Conservation (phyloP, 805 yeast species). For the Pichia insulana region DNA sequence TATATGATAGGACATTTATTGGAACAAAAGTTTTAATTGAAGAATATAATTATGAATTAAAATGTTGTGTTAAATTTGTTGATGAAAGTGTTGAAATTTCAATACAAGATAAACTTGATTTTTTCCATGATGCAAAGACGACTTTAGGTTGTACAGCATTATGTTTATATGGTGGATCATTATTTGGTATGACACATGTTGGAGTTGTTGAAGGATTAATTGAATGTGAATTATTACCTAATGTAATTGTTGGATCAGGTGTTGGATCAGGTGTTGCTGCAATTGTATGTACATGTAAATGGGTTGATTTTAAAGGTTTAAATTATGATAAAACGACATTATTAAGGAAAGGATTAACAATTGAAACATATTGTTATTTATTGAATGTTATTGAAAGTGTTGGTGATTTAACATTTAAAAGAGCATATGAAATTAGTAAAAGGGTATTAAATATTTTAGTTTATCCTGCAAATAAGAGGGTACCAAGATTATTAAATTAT, state of each 20-base stretch:
- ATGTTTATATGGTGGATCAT: slow-evolving; percentile 87
- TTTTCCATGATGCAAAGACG: slow-evolving; percentile 79
- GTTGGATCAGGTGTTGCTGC: slow-evolving; percentile 93
- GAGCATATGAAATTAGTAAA: slow-evolving; percentile 74
- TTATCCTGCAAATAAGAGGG: slow-evolving; percentile 64
- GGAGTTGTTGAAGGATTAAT: slow-evolving; percentile 87
- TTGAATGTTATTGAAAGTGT: slow-evolving; percentile 69
- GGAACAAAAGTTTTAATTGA: slow-evolving; percentile 90
- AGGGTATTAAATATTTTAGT: slow-evolving; percentile 76
- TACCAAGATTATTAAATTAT: slow-evolving; percentile 74
- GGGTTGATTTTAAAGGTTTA: background rate
- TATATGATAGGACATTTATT: slow-evolving; percentile 72
- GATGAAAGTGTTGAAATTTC: slow-evolving; percentile 14
- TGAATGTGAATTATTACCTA: slow-evolving; percentile 66
- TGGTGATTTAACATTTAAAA: slow-evolving; percentile 87
- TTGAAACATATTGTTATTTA: slow-evolving; percentile 72
- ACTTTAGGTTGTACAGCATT: slow-evolving; percentile 88
- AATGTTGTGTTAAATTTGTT: slow-evolving; percentile 44
- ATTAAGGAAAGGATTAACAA: slow-evolving; percentile 58
- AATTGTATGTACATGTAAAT: slow-evolving; percentile 43
- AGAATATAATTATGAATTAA: slow-evolving; percentile 71
- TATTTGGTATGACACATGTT: slow-evolving; percentile 88
- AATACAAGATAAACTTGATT: slow-evolving; percentile 56
- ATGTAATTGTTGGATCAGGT: slow-evolving; percentile 84
- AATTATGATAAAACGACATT: slow-evolving; percentile 11